Evolutionary conservation across 176 grass and related monocot species (phyloP), one percentile per base, ranked within the genome.

Genomic region (Aegilops bicornis): DNA sequence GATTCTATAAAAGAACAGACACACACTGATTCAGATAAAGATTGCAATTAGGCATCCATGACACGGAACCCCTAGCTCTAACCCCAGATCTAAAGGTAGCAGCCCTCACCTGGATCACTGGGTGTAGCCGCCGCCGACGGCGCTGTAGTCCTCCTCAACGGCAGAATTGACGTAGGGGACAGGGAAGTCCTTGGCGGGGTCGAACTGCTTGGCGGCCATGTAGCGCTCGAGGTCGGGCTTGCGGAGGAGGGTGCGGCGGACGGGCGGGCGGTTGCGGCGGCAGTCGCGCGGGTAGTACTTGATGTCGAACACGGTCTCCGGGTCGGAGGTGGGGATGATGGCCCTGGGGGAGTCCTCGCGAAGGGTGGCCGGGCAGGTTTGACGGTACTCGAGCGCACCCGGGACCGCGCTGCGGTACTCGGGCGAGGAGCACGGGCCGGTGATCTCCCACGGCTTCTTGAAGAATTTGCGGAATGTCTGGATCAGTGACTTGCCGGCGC

Each of bases 371-470:
- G 97, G 97, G 87, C 90, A 92, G 94, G 75, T 78, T 5, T 7
- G 89, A 77, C 94, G 94, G 81, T 87, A 93, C 84, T 96, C 94
- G 42, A 83, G 85, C 24, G 94, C 94, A 6, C 35, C 75, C 33
- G 94, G 94, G 32, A 91, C 1, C 30, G 94, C 81, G 59, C 78
- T 84, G 60, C 91, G 87, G 89, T 96, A 96, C 90, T 96, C 97
- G 3, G 97, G 94, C 40, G 84, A 64, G 40, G 97, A 79, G 87
- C 94, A 96, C 59, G 97, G 97, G 1, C 97, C 97, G 22, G 97
- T 99, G 92, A 99, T 82, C 90, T 99, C 97, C 97, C 97, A 99
- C 19, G 97, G 97, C 87, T 90, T 94, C 89, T 99, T 99, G 50
- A 99, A 79, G 90, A 94, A 93, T n/a, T 71, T 87, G 86, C 86